A percentile compares a stretch with the other conserved stretches of the same genome.
Evolutionary conservation across 805 yeast species (phyloP).

Genomic region (Nakazawaea peltata): DNA sequence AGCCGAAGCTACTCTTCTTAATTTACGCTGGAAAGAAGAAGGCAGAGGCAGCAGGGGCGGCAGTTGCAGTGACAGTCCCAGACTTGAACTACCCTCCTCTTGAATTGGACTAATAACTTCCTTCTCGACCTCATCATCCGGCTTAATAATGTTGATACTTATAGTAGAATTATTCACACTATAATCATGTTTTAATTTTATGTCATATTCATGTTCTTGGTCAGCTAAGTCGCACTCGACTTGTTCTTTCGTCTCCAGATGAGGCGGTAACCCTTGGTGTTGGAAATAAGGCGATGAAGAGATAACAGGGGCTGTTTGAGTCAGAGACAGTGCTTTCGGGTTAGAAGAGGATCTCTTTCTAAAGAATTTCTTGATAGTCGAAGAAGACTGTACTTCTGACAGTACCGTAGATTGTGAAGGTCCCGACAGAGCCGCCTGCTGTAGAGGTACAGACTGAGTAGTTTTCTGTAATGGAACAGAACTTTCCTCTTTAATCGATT

Average conservation of each 20-base stretch:
- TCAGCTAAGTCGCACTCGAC: conserved; percentile 20
- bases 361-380: conserved; percentile 13
- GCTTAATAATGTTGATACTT: conserved; percentile 7
- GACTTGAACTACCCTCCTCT: conserved; percentile 2
- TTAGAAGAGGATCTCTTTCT: conserved; percentile 17
- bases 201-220: conserved; percentile 10
- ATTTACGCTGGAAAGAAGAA: conserved; percentile 28
- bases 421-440: conserved; percentile 1
- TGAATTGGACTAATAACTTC: conserved; percentile 4
- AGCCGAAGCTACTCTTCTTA: conserved; percentile 79
- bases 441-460: not conserved
- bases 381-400: not conserved
- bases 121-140: conserved; percentile 1
- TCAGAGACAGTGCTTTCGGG: conserved; percentile 1
- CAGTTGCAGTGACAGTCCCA: conserved; percentile 9
- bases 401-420: not conserved
- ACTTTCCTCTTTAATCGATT: conserved; percentile 5
- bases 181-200: conserved; percentile 23
- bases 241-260: conserved; percentile 15
- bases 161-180: conserved; percentile 22
- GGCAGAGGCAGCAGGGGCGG: conserved; percentile 6
- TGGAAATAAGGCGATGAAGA: conserved; percentile 44
- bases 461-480: not conserved
- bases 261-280: conserved; percentile 54
- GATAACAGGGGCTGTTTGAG: conserved; percentile 7